These are phyloP conservation scores for Strombidium stylifer DNA, from an alignment of 73 alveolate species.

Conservation along the genomic window DNA sequence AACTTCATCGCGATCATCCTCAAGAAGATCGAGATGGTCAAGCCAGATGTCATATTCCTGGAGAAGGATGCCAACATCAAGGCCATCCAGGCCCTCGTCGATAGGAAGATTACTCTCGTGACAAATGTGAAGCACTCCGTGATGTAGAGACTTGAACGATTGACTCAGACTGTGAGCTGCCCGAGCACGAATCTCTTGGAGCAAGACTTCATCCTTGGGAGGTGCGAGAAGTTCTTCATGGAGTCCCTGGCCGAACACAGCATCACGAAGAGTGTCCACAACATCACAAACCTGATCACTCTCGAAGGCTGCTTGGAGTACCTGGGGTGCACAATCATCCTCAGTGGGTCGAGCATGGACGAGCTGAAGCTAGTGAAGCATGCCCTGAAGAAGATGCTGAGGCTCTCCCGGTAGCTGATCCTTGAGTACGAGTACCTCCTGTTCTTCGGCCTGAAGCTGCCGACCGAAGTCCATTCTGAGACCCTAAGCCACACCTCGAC, in stretches of 20 bases:
- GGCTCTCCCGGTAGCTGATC: constrained; percentile 31
- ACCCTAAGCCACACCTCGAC: too few species aligned
- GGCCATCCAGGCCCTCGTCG: constrained; percentile 52
- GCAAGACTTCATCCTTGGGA: constrained; percentile 22
- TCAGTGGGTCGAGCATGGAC: constrained; percentile 34
- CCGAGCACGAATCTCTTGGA: constrained; percentile 31
- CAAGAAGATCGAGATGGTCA: constrained; percentile 50
- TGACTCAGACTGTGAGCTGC: constrained; percentile 19
- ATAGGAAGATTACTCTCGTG: constrained; percentile 52
- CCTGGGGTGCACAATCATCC: constrained; percentile 55
- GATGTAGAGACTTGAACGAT: constrained; percentile 26
- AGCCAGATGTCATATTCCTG: constrained; percentile 78
- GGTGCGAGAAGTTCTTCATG: constrained; percentile 8
- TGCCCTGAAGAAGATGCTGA: constrained; percentile 32
- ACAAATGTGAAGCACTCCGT: constrained; percentile 25
- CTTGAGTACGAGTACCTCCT: too few species aligned
- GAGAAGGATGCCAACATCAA: constrained; percentile 65
- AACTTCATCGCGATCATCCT: constrained; percentile 57
- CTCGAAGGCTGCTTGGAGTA: constrained; percentile 54
- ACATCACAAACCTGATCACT: constrained; percentile 32
- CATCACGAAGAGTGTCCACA: neutral
- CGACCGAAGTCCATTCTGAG: too few species aligned
- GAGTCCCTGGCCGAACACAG: constrained; percentile 13
- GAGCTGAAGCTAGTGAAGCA: constrained; percentile 13
- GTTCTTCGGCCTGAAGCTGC: too few species aligned